phyloP scores from a whole-genome alignment of 345 rosid species.

The Populus alba region DNA sequence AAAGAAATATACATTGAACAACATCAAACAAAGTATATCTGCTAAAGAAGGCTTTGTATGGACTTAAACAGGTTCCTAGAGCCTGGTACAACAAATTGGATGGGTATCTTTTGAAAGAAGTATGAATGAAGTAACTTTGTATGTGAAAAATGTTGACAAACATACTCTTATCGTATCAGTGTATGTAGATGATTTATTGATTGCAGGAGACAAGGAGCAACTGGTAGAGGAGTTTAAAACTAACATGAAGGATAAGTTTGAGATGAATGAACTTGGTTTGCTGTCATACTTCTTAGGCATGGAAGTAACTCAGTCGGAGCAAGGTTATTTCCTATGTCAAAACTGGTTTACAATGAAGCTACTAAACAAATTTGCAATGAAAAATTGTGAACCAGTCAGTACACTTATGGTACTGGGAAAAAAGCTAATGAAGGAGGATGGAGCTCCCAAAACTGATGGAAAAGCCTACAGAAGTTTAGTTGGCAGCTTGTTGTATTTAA shows the following conservation, averaged over 20 bases:
- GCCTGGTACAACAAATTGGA: background rate
- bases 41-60: background rate
- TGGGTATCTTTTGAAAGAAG: background rate
- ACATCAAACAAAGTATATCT: background rate
- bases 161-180: too few species aligned
- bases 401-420: too few species aligned
- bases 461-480: background rate
- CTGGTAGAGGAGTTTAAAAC: too few species aligned
- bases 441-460: background rate
- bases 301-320: background rate
- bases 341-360: background rate
- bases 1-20: too few species aligned
- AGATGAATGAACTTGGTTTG: background rate
- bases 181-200: background rate
- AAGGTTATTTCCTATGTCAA: background rate
- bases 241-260: background rate
- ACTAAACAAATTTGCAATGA: background rate
- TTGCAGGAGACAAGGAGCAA: too few species aligned
- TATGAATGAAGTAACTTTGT: too few species aligned
- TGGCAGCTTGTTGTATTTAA: background rate
- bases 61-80: background rate
- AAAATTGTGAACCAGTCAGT: background rate
- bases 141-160: too few species aligned
- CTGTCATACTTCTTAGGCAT: background rate
- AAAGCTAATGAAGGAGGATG: too few species aligned